Base-by-base conservation (phyloP, 768 basidiomycete genomes). In the Tylopilus balloui region DNA sequence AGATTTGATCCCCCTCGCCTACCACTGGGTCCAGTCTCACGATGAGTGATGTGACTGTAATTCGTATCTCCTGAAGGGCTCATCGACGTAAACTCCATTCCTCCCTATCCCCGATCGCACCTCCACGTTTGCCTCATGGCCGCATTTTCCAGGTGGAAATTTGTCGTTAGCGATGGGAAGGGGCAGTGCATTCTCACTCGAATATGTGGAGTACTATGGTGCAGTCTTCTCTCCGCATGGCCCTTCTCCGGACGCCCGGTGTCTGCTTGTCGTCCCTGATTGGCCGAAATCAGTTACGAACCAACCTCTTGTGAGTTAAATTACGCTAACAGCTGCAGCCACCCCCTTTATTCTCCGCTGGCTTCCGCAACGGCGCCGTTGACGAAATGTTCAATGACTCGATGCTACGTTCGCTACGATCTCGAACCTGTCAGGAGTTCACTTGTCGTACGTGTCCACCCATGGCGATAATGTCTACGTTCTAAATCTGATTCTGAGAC, bases 361-460 rank as follows among this genome's bases (percentile, higher is more conserved):
- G 8, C 32, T 28, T 41, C 15, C 35, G 24, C 25, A 19, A 11
- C 21, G 34, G 28, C 19, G 27, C 24, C 32, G 17, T 20, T 17
- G 42, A 42, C 34, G 39, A 24, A 20, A 41, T 41, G 15, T 14
- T 31, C 19, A 9, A 35, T 52, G 42, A n/a, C 36, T 42, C 13
- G 32, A 58, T 49, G 21, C 8, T 35, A 24, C 21, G 9, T 40
- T 37, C 24, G 37, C 37, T 25, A 28, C n/a, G 45, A 44, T 45
- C 24, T 21, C 28, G 23, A 46, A 7, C n/a, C 9, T n/a, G 7
- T 25, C 21, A 34, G 36, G 48, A 32, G 36, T 10, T 36, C n/a
- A 42, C 24, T 39, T 42, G 29, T 44, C 47, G 45, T 55, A 52
- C 52, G 44, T 61, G 45, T 54, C n/a, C 27, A 14, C 31, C 31